These are phyloP conservation scores for Lepiota brunneoincarnata DNA, from an alignment of 768 basidiomycete genomes.

Conservation along the genomic window DNA sequence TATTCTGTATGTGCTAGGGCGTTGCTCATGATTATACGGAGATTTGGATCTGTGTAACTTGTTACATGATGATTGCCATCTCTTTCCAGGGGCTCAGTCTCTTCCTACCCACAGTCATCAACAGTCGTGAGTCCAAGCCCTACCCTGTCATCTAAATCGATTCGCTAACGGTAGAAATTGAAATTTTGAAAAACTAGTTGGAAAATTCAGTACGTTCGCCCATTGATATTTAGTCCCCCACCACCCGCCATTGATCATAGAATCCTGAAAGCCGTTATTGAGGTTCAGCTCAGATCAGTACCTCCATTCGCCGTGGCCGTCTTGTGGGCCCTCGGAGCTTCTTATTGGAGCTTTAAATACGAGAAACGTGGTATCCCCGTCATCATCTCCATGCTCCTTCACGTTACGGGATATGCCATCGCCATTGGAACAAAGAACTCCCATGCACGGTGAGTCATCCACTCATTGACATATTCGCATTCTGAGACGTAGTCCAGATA, in stretches of 20 bases:
- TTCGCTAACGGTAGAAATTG: neutral
- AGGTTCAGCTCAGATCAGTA: constrained; percentile 48
- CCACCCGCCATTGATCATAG: neutral
- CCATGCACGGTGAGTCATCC: constrained; percentile 25
- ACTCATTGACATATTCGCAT: too few species aligned
- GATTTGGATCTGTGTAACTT: constrained; percentile 28
- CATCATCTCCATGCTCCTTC: constrained; percentile 31
- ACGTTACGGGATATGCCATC: constrained; percentile 41
- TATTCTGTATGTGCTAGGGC: neutral
- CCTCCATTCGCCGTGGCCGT: constrained; percentile 41
- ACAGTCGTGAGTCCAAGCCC: constrained; percentile 31
- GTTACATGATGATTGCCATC: constrained; percentile 35
- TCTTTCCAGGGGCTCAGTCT: constrained; percentile 43
- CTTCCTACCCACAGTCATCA: constrained; percentile 47
- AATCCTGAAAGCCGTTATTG: constrained; percentile 32
- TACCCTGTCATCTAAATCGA: neutral
- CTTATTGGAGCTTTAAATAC: constrained; percentile 34
- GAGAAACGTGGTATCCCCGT: constrained; percentile 33
- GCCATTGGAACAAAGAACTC: constrained; percentile 38
- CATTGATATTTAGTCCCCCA: neutral
- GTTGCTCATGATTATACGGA: constrained; percentile 3
- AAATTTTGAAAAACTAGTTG: constrained; percentile 22
- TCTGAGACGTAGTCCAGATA: constrained; percentile 23
- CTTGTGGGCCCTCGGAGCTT: constrained; percentile 36
- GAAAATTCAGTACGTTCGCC: constrained; percentile 30